phyloP scores from a whole-genome alignment of 2,329 filamentous ascomycete genomes.

The Exophiala xenobiotica region DNA sequence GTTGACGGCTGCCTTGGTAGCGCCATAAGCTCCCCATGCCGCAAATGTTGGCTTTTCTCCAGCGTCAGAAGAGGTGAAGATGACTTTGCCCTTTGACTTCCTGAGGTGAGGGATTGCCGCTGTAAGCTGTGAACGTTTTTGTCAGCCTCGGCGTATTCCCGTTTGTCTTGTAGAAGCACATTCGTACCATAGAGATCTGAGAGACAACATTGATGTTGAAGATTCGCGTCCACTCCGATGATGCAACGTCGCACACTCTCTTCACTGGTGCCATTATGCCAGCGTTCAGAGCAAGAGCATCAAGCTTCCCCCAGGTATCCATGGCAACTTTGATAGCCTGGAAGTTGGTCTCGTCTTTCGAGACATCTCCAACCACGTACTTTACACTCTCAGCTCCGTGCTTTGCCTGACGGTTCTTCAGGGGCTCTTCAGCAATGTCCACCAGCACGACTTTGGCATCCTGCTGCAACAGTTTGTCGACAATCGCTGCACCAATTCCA shows the following conservation, averaged over 20 bases:
- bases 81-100: conserved; percentile 65
- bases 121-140: not conserved
- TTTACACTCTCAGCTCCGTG: not conserved
- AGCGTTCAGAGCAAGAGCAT: conserved; percentile 14
- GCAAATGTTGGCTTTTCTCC: conserved; percentile 60
- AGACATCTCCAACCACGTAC: conserved; percentile 9
- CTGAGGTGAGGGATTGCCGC: conserved; percentile 66
- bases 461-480: not conserved
- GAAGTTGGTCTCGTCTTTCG: not conserved
- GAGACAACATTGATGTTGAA: conserved; percentile 14
- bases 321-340: conserved; percentile 4
- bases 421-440: not conserved
- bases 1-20: conserved; percentile 78
- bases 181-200: conserved; percentile 5
- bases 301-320: not conserved
- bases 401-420: not conserved
- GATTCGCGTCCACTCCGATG: conserved; percentile 8
- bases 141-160: not conserved
- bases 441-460: conserved; percentile 4
- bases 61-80: conserved; percentile 79
- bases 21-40: conserved; percentile 77
- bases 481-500: conserved; percentile 6
- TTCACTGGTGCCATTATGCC: conserved; percentile 9
- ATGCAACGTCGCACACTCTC: not conserved
- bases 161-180: not conserved